Percentiles rank a stretch among this genome's conserved stretches.
phyloP scores from a whole-genome alignment of 176 grass and related monocot genomes.

The Lolium multiflorum region DNA sequence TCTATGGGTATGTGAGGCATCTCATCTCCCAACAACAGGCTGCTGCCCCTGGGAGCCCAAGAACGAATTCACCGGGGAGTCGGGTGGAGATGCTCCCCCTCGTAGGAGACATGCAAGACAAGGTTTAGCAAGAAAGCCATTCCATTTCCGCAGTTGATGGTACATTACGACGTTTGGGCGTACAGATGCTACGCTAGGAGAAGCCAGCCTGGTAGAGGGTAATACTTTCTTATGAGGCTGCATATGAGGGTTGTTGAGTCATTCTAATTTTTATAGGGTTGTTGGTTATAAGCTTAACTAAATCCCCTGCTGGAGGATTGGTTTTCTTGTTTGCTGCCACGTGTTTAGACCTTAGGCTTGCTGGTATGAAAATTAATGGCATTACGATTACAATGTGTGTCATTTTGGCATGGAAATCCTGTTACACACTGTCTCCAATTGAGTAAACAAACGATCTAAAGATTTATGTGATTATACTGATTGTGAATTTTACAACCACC shows the following conservation, averaged over 20 bases:
- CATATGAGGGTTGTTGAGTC: neutral
- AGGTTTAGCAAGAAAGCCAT: neutral
- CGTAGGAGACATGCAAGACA: neutral
- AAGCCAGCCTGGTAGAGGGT: neutral
- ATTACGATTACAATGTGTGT: neutral
- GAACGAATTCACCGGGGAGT: slow-evolving; percentile 48
- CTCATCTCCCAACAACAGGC: slow-evolving; percentile 16
- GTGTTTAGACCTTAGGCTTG: neutral
- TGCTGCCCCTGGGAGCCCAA: slow-evolving; percentile 44
- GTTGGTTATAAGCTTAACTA: neutral
- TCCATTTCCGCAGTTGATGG: neutral
- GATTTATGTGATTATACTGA: slow-evolving; percentile 15
- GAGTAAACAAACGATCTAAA: neutral
- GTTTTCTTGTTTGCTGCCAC: slow-evolving; percentile 25
- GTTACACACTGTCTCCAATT: neutral
- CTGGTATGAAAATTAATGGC: neutral
- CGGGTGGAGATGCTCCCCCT: slow-evolving; percentile 30
- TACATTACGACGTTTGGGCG: neutral
- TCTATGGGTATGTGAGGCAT: slow-evolving; percentile 52
- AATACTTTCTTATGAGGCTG: slow-evolving; percentile 28
- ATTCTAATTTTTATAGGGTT: neutral
- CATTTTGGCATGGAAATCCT: neutral
- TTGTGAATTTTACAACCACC: slow-evolving; percentile 29
- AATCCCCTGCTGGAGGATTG: neutral
- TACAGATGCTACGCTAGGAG: slow-evolving; percentile 20